phyloP scores from a whole-genome alignment of 345 rosid genomes.

The Stellera chamaejasme region DNA sequence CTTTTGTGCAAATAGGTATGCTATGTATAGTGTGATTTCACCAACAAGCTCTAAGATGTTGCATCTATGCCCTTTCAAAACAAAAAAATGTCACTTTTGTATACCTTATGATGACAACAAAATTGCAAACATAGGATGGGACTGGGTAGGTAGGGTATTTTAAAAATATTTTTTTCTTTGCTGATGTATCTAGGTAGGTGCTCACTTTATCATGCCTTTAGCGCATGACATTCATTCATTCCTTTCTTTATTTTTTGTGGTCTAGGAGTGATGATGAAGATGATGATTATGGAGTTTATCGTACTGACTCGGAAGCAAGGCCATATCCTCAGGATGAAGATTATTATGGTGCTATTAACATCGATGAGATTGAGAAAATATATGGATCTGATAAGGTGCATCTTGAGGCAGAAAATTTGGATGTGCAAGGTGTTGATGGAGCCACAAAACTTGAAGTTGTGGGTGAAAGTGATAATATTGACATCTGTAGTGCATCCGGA shows the following conservation, averaged over 20 bases:
- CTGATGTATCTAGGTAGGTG: background rate
- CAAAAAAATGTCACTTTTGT: background rate
- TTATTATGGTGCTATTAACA: slow-evolving; percentile 36
- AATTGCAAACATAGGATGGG: background rate
- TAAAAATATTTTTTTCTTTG: slow-evolving; percentile 6
- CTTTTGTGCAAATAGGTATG: slow-evolving; percentile 53
- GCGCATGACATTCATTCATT: slow-evolving; percentile 5
- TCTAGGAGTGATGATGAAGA: slow-evolving; percentile 86
- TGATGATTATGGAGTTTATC: slow-evolving; percentile 53
- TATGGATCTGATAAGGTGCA: slow-evolving; percentile 42
- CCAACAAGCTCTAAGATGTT: slow-evolving; percentile 2
- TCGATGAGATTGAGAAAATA: slow-evolving; percentile 30
- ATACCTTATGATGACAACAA: background rate
- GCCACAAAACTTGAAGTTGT: slow-evolving; percentile 25
- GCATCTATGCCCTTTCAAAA: background rate
- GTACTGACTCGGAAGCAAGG: slow-evolving; percentile 46
- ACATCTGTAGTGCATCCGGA: slow-evolving; percentile 41
- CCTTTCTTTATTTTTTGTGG: slow-evolving; percentile 15
- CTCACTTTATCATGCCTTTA: slow-evolving; percentile 8
- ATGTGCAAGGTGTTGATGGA: slow-evolving; percentile 29
- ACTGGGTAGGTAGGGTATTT: slow-evolving; percentile 3
- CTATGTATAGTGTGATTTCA: background rate
- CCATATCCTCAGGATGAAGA: slow-evolving; percentile 43
- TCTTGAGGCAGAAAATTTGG: slow-evolving; percentile 42
- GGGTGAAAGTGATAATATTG: slow-evolving; percentile 27